Evolutionary conservation across 1,139 yeast genomes (phyloP), one percentile per base, ranked within the genome.

Genomic region (Lipomyces yarrowii): DNA sequence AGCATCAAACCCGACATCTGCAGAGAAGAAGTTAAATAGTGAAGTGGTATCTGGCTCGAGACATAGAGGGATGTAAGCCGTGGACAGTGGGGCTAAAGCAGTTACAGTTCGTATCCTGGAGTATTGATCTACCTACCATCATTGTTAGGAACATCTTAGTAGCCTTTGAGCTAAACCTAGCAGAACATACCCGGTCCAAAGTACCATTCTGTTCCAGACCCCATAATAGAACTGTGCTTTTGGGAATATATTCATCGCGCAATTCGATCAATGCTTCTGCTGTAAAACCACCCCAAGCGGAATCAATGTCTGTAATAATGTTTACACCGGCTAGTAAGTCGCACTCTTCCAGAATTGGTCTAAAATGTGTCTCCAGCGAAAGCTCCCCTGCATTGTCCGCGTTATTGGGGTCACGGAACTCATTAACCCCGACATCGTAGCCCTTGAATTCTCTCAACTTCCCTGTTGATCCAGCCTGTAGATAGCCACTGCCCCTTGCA

Each of bases 271-370:
- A 69, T 70, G 87, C 72, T 57, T 82, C 82, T 51, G 80, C 76
- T 0, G 90, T 78, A 71, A 90, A 88, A 0, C 97, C 97, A 56
- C 93, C 88, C 98, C 98, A 94, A 0, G 89, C 89, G 52, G 86
- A 82, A 74, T 90, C 94, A 5, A 88, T 71, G 62, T 91, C 96
- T 0, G 89, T 83, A 1, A 87, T 74, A 0, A 90, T 65, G 70
- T 88, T 89, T 13, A 93, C 70, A 0, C 98, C 98, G 64, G 84
- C 86, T 39, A 92, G 75, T 33, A 80, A 77, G 75, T 94, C 98
- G 73, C 96, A 87, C 69, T 86, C 85, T 74, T 94, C 99, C n/a
- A 94, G 74, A 59, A 84, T 78, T 3, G 81, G 80, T 62, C 97
- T 80, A 67, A 93, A 84, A 10, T 80, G 79, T 6, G 83, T 85